Evolutionary conservation across 345 rosid genomes (phyloP), one percentile per base, ranked within the genome.

Genomic region (Brassica rapa): DNA sequence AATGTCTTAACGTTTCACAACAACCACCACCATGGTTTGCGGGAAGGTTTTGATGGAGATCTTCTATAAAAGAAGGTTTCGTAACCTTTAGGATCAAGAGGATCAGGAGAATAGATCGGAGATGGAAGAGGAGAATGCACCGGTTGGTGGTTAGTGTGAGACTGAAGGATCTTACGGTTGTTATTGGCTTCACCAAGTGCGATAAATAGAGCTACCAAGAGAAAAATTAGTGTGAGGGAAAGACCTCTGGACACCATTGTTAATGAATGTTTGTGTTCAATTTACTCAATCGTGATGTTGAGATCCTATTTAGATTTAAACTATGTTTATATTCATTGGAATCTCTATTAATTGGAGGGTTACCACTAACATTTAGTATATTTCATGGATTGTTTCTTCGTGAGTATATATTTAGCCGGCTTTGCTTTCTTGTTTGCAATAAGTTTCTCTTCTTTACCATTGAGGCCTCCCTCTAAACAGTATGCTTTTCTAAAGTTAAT

Each of bases 1-100:
- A 69, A 11, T 35, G 51, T 71, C 33, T 39, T 39, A 29, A 41
- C 12, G 30, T 30, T 46, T 72, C 46, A 73, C 68, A 73, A 30
- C 30, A 73, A 73, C 77, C 77, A 73, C 77, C 77, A 46, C 77
- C 77, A 62, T 62, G 77, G 77, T 46, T 62, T 62, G 7, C 6
- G 3, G 30, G 69, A 14, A 16, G 69, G 77, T 73, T 2, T 10
- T 46, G 77, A 25, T 62, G 69, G 60, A 49, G 69, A 3, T 29
- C 49, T 73, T 46, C 46, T 73, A 61, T 73, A 73, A 30, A 35
- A 73, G 69, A 43, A 73, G 12, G 69, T n/a, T 29, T 29, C 29
- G 77, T 62, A 73, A 46, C 43, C 46, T 62, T 62, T 12, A 63
- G 30, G 68, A 62, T 1, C 67, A 60, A 24, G 9, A 3, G 57